Base-by-base conservation (phyloP, 2,329 filamentous ascomycete species). In the Periconia macrospinosa region DNA sequence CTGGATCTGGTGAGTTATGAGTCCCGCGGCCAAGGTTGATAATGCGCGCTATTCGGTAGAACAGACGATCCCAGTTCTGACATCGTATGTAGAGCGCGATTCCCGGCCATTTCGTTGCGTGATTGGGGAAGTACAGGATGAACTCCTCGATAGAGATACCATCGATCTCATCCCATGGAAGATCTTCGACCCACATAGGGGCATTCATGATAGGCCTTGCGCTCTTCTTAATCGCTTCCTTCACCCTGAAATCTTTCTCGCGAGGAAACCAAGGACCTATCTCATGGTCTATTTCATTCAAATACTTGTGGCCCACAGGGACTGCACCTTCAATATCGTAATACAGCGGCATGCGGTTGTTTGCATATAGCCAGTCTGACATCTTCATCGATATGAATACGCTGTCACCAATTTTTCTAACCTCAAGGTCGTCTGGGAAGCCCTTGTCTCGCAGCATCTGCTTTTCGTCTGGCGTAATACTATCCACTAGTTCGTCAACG, bases 41-140 rank as follows among this genome's bases (percentile, higher is more conserved):
- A 11, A 62, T 42, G 3, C 48, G 44, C 2, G 52, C 47, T n/a
- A 42, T 45, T 35, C 57, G 57, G 33, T 47, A 46, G 52, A 60
- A 62, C 2, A 60, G 42, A 1, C 49, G 47, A 19, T 62, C 50
- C 53, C 55, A 60, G 17, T 47, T 50, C 6, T 30, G 35, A 9
- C 30, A 35, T 8, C 59, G 49, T 8, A 62, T 43, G 27, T 18
- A 35, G 6, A 58, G 47, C 20, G 59, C 57, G 2, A 62, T 55
- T 6, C 52, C 57, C 1, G 61, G 62, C 59, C 59, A 63, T 14
- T 50, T 43, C 2, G 55, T 43, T 2, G 59, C 57, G 41, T 65
- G 62, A 30, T 63, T 63, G 1, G 62, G 62, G 33, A 65, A 63
- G 44, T 59, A 63, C 13, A 63, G 47, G 40, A 63, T 46, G 20